A percentile compares a stretch with the other conserved stretches of the same genome.
phyloP scores from a whole-genome alignment of 2,329 filamentous ascomycete species.

The Reticulascus tulasneorum region DNA sequence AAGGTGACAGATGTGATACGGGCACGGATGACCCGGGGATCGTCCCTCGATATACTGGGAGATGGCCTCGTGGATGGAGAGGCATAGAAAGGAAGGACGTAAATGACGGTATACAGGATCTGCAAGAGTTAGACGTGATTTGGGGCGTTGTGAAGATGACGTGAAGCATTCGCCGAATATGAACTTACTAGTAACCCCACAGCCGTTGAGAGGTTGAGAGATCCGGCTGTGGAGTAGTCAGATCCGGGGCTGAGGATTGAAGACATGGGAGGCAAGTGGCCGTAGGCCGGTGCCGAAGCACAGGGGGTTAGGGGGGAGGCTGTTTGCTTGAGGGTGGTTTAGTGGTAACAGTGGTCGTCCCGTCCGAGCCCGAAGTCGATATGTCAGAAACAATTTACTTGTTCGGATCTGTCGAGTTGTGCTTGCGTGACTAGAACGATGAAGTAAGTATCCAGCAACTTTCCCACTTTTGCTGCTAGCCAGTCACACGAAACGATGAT shows the following conservation, averaged over 20 bases:
- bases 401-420: too few relatives aligned
- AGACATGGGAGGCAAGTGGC: constrained; percentile 2
- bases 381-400: too few relatives aligned
- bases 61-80: constrained; percentile 77
- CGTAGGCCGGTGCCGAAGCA: neutral
- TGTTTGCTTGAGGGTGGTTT: too few relatives aligned
- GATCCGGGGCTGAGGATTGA: neutral
- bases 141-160: too few relatives aligned
- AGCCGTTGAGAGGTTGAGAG: constrained; percentile 6
- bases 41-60: constrained; percentile 74
- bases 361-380: too few relatives aligned
- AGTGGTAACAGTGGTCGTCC: too few relatives aligned
- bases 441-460: too few relatives aligned
- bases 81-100: constrained; percentile 88
- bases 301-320: too few relatives aligned
- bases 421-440: too few relatives aligned
- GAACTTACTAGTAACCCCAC: constrained; percentile 14
- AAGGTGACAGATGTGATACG: constrained; percentile 76
- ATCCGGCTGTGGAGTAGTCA: neutral
- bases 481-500: too few relatives aligned
- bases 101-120: constrained; percentile 81
- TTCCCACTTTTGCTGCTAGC: too few relatives aligned
- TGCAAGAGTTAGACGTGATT: constrained; percentile 25
- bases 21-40: constrained; percentile 82
- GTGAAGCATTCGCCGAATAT: neutral